These are phyloP conservation scores for Fraxinus dipetala DNA, from an alignment of 305 asterid species.

Conservation along the genomic window DNA sequence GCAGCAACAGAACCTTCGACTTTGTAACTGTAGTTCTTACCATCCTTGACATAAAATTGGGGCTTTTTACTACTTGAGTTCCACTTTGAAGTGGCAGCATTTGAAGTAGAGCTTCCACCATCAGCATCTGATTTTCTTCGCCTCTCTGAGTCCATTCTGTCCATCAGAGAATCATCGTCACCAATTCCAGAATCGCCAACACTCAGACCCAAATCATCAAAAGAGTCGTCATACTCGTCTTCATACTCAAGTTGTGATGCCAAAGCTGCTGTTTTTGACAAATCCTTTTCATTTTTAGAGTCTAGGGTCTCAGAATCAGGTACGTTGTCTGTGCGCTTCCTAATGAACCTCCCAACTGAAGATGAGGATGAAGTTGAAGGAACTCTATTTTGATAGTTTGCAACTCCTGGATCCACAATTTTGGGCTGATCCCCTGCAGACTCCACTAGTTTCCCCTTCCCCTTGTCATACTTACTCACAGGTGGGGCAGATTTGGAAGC, in stretches of 20 bases:
- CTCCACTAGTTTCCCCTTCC: slow-evolving; percentile 66
- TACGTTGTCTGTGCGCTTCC: slow-evolving; percentile 46
- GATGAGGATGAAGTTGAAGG: slow-evolving; percentile 53
- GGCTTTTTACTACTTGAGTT: slow-evolving; percentile 62
- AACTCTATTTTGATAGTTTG: slow-evolving; percentile 32
- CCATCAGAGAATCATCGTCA: slow-evolving; percentile 48
- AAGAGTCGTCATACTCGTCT: slow-evolving; percentile 96
- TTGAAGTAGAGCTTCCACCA: slow-evolving; percentile 41
- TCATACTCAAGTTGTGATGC: slow-evolving; percentile 79
- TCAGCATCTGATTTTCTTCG: slow-evolving; percentile 35
- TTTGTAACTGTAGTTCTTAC: slow-evolving; percentile 87
- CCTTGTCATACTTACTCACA: slow-evolving; percentile 45
- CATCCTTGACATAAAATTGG: slow-evolving; percentile 83
- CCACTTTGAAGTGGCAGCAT: slow-evolving; percentile 54
- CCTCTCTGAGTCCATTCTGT: slow-evolving; percentile 27
- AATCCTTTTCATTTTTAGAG: slow-evolving; percentile 41
- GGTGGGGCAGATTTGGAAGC: slow-evolving; percentile 42
- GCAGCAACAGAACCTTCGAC: slow-evolving; percentile 81
- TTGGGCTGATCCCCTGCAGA: slow-evolving; percentile 33
- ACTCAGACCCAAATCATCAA: slow-evolving; percentile 84
- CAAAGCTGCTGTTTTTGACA: slow-evolving; percentile 66
- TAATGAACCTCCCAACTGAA: slow-evolving; percentile 67
- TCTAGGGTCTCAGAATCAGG: slow-evolving; percentile 50
- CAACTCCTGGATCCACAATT: slow-evolving; percentile 18
- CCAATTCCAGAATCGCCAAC: slow-evolving; percentile 71